These are phyloP conservation scores for Geranomyces variabilis DNA, from an alignment of 192 early-diverging fungal genomes.

Conservation along the genomic window DNA sequence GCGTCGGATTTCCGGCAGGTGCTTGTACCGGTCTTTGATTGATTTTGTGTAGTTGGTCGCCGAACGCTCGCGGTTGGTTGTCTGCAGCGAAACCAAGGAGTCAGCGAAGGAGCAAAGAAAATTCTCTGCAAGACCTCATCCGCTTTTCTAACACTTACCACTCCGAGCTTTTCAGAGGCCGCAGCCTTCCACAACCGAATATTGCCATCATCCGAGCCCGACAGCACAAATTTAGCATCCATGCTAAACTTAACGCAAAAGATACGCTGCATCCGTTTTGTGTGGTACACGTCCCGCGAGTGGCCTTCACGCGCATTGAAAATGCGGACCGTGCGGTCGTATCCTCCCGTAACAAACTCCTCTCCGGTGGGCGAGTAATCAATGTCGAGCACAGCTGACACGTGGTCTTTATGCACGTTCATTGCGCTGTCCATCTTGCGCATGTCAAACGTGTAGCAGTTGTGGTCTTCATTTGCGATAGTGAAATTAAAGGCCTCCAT, in stretches of 20 bases:
- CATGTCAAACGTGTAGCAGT: constrained; percentile 98
- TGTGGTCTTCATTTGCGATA: constrained; percentile 96
- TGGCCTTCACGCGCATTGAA: constrained; percentile 80
- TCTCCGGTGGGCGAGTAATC: constrained; percentile 98
- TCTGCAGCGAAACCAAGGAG: constrained; percentile 29
- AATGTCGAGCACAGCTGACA: constrained; percentile 95
- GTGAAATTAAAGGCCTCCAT: constrained; percentile 98
- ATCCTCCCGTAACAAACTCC: constrained; percentile 94
- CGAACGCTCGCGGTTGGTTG: constrained; percentile 69
- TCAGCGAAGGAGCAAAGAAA: neutral
- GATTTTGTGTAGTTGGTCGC: constrained; percentile 81
- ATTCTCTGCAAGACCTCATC: neutral
- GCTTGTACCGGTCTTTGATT: constrained; percentile 91
- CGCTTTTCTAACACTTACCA: constrained; percentile 31
- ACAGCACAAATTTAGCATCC: constrained; percentile 93
- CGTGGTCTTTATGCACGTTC: constrained; percentile 93
- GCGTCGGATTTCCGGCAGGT: constrained; percentile 85
- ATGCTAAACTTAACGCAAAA: constrained; percentile 92
- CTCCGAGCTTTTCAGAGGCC: constrained; percentile 84
- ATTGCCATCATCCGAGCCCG: constrained; percentile 97
- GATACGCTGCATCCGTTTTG: constrained; percentile 95
- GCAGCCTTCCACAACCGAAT: constrained; percentile 95
- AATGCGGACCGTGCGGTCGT: constrained; percentile 90
- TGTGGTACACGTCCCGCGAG: constrained; percentile 93
- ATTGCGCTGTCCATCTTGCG: constrained; percentile 83